Evolutionary conservation across 164 flowering plant species (phyloP), one percentile per base, ranked within the genome.

Genomic region (Nymphaea thermarum): DNA sequence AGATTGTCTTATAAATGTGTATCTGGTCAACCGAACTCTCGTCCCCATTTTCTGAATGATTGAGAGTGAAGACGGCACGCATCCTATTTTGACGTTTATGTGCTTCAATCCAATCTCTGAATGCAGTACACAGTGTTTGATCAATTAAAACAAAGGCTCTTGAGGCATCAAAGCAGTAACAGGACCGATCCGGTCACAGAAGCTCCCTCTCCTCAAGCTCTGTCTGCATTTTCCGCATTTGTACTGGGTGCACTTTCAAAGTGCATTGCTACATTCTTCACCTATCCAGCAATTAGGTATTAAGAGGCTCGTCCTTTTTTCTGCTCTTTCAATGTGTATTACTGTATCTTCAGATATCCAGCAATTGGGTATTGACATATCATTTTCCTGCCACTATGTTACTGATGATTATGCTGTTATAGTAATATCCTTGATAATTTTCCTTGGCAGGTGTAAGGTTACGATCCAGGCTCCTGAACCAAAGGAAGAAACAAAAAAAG

Each of bases 211-310:
- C 83, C 86, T 15, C 78, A 74, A 77, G 75, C 92, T 53, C 89
- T 91, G 66, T 81, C 96, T 69, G 97, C 96, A 44, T 80, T 82
- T 68, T 75, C 85, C 77, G 96, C 97, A 66, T 91, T 91, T 51
- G 47, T 81, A 42, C 70, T 86, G 69, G 97, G 96, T 44, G 96
- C 97, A 47, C 75, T 84, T 47, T 86, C 97, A 51, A 89, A 91
- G 75, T 85, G 93, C 68, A 69, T 84, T 63, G 97, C 97, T 36
- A 87, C 96, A 53, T 66, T 70, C 67, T 67, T 89, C 73, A 91
- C 97, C 1, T 91, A 91, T 71, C 97, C 97, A n/a, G 87, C 88
- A 66, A 89, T 89, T 78, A 87, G 97, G 97, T 86, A 63, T 65
- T 51, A 51, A 51, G 57, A 25, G 36, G 36, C 36, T 25, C 36